phyloP scores from a whole-genome alignment of 352 stramenopile genomes.

The Blastocystis sp. region DNA sequence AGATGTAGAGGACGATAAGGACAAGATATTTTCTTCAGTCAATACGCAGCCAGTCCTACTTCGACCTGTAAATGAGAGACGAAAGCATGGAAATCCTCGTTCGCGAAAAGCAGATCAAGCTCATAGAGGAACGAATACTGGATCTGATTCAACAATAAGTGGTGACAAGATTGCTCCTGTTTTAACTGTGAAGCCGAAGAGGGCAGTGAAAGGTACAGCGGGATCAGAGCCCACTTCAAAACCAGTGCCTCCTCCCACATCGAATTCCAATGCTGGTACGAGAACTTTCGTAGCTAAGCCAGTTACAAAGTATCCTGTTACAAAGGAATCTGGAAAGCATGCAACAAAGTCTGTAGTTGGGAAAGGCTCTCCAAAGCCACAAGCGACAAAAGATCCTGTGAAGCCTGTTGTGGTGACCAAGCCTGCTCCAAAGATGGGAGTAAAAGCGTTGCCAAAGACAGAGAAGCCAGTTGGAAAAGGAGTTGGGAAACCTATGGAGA shows the following conservation, averaged over 20 bases:
- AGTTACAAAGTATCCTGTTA: too few relatives aligned
- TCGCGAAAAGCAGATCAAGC: not conserved
- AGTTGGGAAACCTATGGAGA: too few relatives aligned
- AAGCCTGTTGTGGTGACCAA: not conserved
- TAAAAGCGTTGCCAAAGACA: too few relatives aligned
- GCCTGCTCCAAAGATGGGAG: too few relatives aligned
- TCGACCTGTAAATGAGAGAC: not conserved
- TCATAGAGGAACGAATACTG: too few relatives aligned
- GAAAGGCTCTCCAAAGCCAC: not conserved
- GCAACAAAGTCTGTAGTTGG: not conserved
- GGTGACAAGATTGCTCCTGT: not conserved
- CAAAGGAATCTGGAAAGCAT: not conserved
- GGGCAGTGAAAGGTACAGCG: not conserved
- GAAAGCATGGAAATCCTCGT: not conserved
- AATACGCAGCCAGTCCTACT: not conserved
- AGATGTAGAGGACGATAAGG: not conserved
- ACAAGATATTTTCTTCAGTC: conserved; percentile 40
- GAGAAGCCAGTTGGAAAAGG: too few relatives aligned
- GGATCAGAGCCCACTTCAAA: not conserved
- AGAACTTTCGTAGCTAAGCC: not conserved
- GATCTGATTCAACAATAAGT: not conserved
- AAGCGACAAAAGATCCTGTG: not conserved
- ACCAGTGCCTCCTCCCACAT: not conserved
- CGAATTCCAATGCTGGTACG: not conserved
- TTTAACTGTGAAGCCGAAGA: not conserved